A percentile compares a stretch with the other conserved stretches of the same genome.
Evolutionary conservation across 2,329 filamentous ascomycete species (phyloP).

Genomic region (Colletotrichum echinochloae): DNA sequence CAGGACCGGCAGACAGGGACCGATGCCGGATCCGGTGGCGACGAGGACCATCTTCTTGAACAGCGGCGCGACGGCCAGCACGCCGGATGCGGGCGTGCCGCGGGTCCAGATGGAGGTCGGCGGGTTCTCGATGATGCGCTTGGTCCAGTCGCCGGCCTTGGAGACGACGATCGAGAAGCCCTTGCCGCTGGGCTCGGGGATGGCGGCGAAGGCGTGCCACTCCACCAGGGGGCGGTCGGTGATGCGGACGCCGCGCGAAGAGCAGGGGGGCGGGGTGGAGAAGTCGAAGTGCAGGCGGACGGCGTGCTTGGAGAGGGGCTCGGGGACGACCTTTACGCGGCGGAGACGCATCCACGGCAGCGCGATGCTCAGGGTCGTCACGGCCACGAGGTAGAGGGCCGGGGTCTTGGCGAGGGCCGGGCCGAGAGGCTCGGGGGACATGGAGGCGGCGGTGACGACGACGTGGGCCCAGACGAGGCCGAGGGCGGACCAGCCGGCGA

Average conservation of each 20-base stretch:
- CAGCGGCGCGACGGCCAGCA: constrained; percentile 74
- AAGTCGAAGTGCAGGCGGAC: constrained; percentile 78
- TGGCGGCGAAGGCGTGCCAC: constrained; percentile 82
- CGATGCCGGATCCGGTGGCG: constrained; percentile 80
- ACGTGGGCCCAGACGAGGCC: constrained; percentile 74
- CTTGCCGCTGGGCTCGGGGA: constrained; percentile 64
- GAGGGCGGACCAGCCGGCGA: constrained; percentile 76
- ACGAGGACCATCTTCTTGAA: constrained; percentile 76
- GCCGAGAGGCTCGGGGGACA: constrained; percentile 52
- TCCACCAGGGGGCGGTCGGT: constrained; percentile 74
- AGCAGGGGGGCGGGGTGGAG: constrained; percentile 62
- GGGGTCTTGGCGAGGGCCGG: constrained; percentile 53
- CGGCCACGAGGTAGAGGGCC: constrained; percentile 74
- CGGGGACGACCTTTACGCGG: constrained; percentile 73
- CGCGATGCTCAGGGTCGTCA: constrained; percentile 73
- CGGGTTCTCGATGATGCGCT: constrained; percentile 69
- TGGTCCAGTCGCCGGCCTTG: constrained; percentile 82
- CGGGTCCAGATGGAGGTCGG: constrained; percentile 75
- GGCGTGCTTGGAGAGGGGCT: constrained; percentile 78
- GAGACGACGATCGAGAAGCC: constrained; percentile 79
- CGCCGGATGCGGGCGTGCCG: constrained; percentile 74
- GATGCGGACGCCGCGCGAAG: constrained; percentile 60
- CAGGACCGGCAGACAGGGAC: constrained; percentile 73
- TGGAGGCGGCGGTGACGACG: constrained; percentile 62
- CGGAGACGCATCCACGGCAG: constrained; percentile 81